Evolutionary conservation across 164 flowering plant species (phyloP).

Genomic region (Aristolochia fimbriata): DNA sequence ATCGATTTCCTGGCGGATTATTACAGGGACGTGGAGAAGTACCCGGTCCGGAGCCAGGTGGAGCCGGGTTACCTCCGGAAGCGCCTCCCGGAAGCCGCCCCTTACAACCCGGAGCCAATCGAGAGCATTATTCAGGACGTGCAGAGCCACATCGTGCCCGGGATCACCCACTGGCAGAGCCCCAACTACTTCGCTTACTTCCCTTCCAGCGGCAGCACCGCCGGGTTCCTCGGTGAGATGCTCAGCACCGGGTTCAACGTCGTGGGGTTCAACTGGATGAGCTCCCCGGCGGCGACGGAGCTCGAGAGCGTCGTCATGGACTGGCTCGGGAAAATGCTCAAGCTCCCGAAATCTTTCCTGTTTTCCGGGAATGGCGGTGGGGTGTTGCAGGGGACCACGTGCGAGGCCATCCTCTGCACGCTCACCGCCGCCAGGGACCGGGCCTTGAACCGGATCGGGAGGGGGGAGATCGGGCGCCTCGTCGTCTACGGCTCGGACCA

Average conservation of each 20-base stretch:
- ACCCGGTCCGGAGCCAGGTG: conserved; percentile 61
- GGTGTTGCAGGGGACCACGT: conserved; percentile 56
- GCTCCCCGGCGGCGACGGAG: conserved; percentile 66
- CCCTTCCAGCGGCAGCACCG: conserved; percentile 40
- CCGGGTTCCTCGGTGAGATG: conserved; percentile 59
- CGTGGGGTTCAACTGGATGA: conserved; percentile 62
- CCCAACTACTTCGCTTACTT: conserved; percentile 57
- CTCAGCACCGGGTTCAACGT: conserved; percentile 49
- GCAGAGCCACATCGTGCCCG: conserved; percentile 41
- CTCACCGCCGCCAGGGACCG: conserved; percentile 45
- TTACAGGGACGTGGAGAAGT: conserved; percentile 36
- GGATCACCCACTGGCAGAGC: conserved; percentile 69
- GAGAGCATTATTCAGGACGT: conserved; percentile 45
- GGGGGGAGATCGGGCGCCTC: conserved; percentile 16
- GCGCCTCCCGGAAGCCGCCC: conserved; percentile 38
- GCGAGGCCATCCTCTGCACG: conserved; percentile 50
- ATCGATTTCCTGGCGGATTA: conserved; percentile 64
- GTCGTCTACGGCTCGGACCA: conserved; percentile 38
- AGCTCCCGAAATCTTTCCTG: conserved; percentile 33
- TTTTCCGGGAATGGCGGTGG: conserved; percentile 64
- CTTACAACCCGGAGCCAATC: conserved; percentile 35
- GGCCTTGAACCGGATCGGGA: conserved; percentile 21
- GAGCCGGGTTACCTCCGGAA: conserved; percentile 53
- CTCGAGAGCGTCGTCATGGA: conserved; percentile 46
- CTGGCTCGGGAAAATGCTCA: conserved; percentile 40